Evolutionary conservation across 2,329 filamentous ascomycete species (phyloP).

Genomic region (Apiospora marii): DNA sequence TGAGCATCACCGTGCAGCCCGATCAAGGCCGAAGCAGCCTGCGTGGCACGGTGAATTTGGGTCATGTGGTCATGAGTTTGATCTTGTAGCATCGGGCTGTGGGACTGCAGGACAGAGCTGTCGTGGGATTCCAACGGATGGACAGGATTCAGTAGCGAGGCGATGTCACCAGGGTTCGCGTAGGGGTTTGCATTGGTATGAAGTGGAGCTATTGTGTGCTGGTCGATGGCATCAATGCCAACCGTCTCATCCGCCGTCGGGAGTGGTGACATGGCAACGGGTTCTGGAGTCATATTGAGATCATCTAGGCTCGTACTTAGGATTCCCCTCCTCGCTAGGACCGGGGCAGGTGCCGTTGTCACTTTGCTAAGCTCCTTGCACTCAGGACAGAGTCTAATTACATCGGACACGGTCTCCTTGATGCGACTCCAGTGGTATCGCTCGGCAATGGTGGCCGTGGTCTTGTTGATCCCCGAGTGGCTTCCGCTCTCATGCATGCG

Average conservation of each 20-base stretch:
- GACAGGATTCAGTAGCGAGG: conserved; percentile 50
- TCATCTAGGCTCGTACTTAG: conserved; percentile 1
- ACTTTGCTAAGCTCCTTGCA: conserved; percentile 83
- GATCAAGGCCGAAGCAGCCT: conserved; percentile 34
- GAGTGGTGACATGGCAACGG: conserved; percentile 5
- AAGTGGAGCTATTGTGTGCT: conserved; percentile 32
- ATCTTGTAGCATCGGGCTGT: conserved; percentile 45
- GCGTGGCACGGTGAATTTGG: conserved; percentile 32
- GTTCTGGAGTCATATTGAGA: conserved; percentile 16
- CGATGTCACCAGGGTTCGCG: conserved; percentile 58
- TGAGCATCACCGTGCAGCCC: conserved; percentile 40
- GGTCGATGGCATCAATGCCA: conserved; percentile 30
- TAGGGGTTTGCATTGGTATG: conserved; percentile 49
- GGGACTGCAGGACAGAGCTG: conserved; percentile 41
- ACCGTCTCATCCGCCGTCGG: background rate
- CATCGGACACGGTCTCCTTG: conserved; percentile 94
- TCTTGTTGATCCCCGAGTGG: conserved; percentile 98
- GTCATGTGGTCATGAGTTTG: conserved; percentile 37
- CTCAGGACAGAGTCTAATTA: conserved; percentile 89
- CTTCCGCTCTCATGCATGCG: conserved; percentile 73
- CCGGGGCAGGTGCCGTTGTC: conserved; percentile 39
- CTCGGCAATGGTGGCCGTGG: conserved; percentile 91
- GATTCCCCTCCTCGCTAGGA: conserved; percentile 11
- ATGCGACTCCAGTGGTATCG: conserved; percentile 98
- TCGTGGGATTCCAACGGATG: conserved; percentile 38